Evolutionary conservation across 2,329 filamentous ascomycete genomes (phyloP), one percentile per base, ranked within the genome.

Genomic region (Mollisia scopiformis): DNA sequence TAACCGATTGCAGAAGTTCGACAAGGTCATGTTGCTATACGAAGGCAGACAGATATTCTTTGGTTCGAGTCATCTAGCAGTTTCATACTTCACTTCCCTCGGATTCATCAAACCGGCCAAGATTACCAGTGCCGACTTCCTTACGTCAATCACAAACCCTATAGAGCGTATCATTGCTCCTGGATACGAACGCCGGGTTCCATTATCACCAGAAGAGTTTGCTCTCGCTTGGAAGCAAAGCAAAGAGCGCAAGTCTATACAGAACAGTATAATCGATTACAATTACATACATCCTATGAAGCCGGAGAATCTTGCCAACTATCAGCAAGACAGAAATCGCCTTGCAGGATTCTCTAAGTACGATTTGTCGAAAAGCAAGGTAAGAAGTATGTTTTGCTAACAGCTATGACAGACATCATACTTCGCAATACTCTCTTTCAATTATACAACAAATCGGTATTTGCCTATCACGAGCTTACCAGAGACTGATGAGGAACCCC

Each of bases 381-480:
- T n/a, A n/a, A n/a, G n/a, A n/a, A n/a, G n/a, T n/a, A n/a, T n/a
- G n/a, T n/a, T n/a, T n/a, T n/a, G n/a, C n/a, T n/a, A n/a, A n/a
- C n/a, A n/a, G n/a, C n/a, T n/a, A n/a, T n/a, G n/a, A n/a, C n/a
- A n/a, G n/a, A n/a, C n/a, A n/a, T n/a, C n/a, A n/a, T 13, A 33
- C 4, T 11, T 53, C 50, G 5, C 92, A 93, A 0, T 96, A 88
- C 75, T 96, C 91, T 1, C 79, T 96, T 31, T 93, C 91, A 0
- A 91, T 88, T 67, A 51, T 59, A 2, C 87, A 93, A 74, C 93
- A 97, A 75, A 76, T 96, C 64, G 73, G 82, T 61, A 85, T 97
- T n/a, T 96, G 92, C 73, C 79, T 96, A 53, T 88, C 87, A 81
- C 88, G 93, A 71, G 92, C 91, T 13, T 94, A 88, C 78, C 84